Evolutionary conservation across 2,329 filamentous ascomycete species (phyloP).

Genomic region (Claviceps spartinae): DNA sequence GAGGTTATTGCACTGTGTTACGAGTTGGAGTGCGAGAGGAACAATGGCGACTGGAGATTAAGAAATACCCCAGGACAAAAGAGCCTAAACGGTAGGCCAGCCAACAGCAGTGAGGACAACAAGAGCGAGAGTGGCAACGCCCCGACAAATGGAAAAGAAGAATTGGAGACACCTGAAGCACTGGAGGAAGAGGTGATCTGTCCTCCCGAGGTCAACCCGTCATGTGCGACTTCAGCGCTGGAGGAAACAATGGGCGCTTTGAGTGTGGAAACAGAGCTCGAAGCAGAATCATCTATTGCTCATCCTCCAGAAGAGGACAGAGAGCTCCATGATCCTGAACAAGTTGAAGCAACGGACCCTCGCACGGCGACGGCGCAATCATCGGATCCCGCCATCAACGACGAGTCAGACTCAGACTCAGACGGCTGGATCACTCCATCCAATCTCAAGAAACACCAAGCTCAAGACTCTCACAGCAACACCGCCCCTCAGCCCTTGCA

Average conservation of each 20-base stretch:
- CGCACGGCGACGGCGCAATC: conserved; percentile 4
- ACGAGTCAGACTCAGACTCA: conserved; percentile 26
- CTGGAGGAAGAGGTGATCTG: not conserved
- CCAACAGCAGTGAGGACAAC: not conserved
- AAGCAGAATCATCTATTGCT: not conserved
- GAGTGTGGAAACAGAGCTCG: conserved; percentile 7
- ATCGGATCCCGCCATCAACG: conserved; percentile 21
- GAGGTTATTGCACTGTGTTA: conserved; percentile 83
- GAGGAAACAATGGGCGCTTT: conserved; percentile 13
- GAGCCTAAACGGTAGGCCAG: conserved; percentile 51
- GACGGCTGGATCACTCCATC: conserved; percentile 90
- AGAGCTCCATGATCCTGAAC: not conserved
- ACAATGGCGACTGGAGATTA: conserved; percentile 79
- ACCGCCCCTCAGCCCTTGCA: conserved; percentile 37
- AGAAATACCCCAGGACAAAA: conserved; percentile 70
- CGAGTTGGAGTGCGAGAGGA: conserved; percentile 84
- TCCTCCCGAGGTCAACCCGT: conserved; percentile 10
- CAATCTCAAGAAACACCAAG: conserved; percentile 77
- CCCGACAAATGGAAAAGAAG: conserved; percentile 13
- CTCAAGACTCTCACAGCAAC: conserved; percentile 40
- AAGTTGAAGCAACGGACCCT: conserved; percentile 5
- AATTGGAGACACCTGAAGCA: not conserved
- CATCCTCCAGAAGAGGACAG: conserved; percentile 1
- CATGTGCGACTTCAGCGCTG: conserved; percentile 8
- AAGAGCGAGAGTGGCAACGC: conserved; percentile 22